Evolutionary conservation across 2,329 filamentous ascomycete species (phyloP), one percentile per base, ranked within the genome.

Genomic region (Arthrobotrys iridis): DNA sequence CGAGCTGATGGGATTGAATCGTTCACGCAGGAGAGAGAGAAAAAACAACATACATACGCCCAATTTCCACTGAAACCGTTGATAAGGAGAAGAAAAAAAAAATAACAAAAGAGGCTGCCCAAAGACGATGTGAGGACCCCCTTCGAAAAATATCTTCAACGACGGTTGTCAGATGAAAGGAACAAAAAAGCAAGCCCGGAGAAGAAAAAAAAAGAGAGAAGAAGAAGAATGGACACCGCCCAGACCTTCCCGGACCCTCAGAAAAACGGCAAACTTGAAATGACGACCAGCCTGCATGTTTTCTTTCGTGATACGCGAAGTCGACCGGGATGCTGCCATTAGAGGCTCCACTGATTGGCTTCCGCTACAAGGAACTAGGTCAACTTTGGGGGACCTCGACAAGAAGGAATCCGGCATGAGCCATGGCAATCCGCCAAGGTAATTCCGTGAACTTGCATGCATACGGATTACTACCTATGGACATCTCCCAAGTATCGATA

Each of bases 211-310:
- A 30, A 45, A 50, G 18, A 46, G 18, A 67, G 37, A 40, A 33
- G 28, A 20, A 18, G 26, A 33, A 24, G 50, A 55, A n/a, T n/a
- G 63, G 63, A 43, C 40, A 57, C n/a, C n/a, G 26, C 48, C 37
- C 40, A 55, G 50, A 28, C 50, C 50, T 37, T 55, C 50, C 50
- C 50, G 50, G 30, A 13, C 50, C n/a, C 50, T 55, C 50, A 55
- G 50, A 55, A 48, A 59, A 48, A 59, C 33, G 37, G 63, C 50
- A 67, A 67, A 67, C 50, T 50, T 67, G 63, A 67, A 67, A 67
- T 59, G 50, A 67, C 50, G 63, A 66, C 62, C 63, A 67, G 63
- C 63, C 63, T 45, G 50, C 63, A 58, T 64, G 26, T 55, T 55
- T 64, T 22, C 26, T 26, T 48, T 50, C 18, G 37, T 64, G 37